Base-by-base conservation (phyloP, 2,329 filamentous ascomycete species). In the Pseudogymnoascus sp. region DNA sequence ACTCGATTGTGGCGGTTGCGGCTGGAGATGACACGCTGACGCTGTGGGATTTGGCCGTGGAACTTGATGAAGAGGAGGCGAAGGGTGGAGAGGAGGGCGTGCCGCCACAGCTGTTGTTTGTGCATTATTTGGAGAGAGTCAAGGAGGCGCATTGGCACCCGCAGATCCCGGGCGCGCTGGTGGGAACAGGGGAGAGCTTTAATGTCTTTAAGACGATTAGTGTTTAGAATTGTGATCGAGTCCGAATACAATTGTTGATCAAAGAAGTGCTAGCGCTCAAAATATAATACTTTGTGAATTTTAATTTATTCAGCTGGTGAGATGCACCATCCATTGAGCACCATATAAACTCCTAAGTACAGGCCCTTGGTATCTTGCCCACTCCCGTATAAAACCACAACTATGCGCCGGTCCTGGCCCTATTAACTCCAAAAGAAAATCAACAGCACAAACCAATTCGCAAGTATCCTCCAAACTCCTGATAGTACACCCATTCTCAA, bases 101-200 rank as follows among this genome's bases (percentile, higher is more conserved):
- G 66, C 94, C 94, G 63, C 91, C 94, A 4, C 94, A 99, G 76
- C 77, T 99, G 69, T 79, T 99, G 66, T 99, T 99, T 75, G 92
- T 97, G 72, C 94, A 99, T 77, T 97, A 96, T 74, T 91, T 95
- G 79, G 89, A 95, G 71, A 87, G 91, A 69, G 92, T 92, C 63
- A 97, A 97, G 83, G 94, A 99, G 77, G 78, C 92, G 38, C 94
- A 99, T 78, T 99, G 94, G 93, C 93, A 97, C 78, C 90, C 89
- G 35, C 94, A 99, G 78, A 96, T 97, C 73, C 90, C 91, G 0
- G 94, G 94, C 31, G 87, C 86, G 35, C 78, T 97, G 65, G 87
- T 97, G 77, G 92, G 91, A 1, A 99, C 94, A 0, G 94, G 94
- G 8, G 89, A 92, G 71, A 86, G 86, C 60, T 97, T 99, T 76